A percentile compares a stretch with the other conserved stretches of the same genome.
Conservation (phyloP, 768 basidiomycete genomes). For the Lentinus brumalis region DNA sequence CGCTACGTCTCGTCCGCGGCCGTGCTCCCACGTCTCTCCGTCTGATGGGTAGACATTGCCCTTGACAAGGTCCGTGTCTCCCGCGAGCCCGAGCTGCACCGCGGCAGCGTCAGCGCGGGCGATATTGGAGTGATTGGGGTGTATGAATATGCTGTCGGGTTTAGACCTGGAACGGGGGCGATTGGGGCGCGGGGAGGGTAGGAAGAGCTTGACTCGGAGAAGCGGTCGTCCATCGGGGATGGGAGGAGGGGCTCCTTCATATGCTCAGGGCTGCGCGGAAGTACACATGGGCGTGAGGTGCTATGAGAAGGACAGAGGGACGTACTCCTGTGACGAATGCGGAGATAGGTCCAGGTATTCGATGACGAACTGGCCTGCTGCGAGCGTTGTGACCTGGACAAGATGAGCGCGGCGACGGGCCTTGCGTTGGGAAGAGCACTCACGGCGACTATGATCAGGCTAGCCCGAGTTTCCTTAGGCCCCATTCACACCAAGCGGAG, state of each 20-base stretch:
- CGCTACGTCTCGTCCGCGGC: constrained; percentile 53
- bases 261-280: constrained; percentile 21
- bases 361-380: constrained; percentile 59
- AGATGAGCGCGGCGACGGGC: background rate
- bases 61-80: constrained; percentile 49
- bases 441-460: constrained; percentile 54
- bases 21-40: constrained; percentile 49
- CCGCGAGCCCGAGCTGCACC: constrained; percentile 50
- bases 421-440: constrained; percentile 17
- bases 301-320: background rate
- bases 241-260: constrained; percentile 29
- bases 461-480: constrained; percentile 20
- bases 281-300: constrained; percentile 12
- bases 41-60: constrained; percentile 39
- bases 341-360: constrained; percentile 38
- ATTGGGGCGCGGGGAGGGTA: constrained; percentile 19
- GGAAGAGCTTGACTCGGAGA: constrained; percentile 12
- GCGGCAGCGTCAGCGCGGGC: constrained; percentile 69
- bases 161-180: constrained; percentile 55
- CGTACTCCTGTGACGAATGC: constrained; percentile 18
- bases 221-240: constrained; percentile 13
- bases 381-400: constrained; percentile 54
- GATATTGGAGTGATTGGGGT: constrained; percentile 62
- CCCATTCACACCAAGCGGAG: background rate
- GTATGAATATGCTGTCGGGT: constrained; percentile 61